A percentile compares a stretch with the other conserved stretches of the same genome.
Conservation (phyloP, 176 grass and related monocot genomes). For the maize (Zea mays) region DNA sequence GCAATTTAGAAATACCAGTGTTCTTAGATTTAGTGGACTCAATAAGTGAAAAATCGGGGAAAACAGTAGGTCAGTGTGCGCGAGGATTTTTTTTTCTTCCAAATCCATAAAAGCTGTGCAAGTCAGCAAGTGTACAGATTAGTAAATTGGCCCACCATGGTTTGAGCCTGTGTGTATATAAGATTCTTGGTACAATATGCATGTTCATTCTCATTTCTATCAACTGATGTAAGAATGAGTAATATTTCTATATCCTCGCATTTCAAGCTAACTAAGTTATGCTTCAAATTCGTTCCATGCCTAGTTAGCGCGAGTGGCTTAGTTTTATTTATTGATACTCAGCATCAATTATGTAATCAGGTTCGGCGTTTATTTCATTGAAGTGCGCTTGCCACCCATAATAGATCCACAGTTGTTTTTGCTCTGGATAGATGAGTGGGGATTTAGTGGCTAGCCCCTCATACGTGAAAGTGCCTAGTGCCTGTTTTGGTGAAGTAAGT, state of each 20-base stretch:
- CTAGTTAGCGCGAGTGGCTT: conserved; percentile 4
- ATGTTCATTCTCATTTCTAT: neutral
- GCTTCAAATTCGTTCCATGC: neutral
- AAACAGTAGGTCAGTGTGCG: neutral
- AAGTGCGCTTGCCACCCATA: conserved; percentile 18
- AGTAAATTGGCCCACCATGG: neutral
- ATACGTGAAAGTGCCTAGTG: neutral
- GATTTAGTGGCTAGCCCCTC: conserved; percentile 1
- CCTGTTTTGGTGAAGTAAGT: conserved; percentile 31
- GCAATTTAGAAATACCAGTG: neutral
- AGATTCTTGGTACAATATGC: neutral
- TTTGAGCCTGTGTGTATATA: no score
- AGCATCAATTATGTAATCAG: conserved; percentile 6
- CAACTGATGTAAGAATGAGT: neutral
- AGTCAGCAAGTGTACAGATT: neutral
- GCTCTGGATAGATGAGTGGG: conserved; percentile 21
- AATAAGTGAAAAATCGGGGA: neutral
- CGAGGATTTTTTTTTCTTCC: neutral
- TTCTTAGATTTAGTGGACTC: neutral
- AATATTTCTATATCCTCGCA: neutral
- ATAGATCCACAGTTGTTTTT: conserved; percentile 36
- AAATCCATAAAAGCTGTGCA: neutral
- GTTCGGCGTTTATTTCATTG: conserved; percentile 13
- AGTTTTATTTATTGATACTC: neutral
- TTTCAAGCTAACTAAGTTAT: conserved; percentile 21